A percentile compares a stretch with the other conserved stretches of the same genome.
phyloP scores from a whole-genome alignment of 2,329 filamentous ascomycete genomes.

The Orbilia quercus region DNA sequence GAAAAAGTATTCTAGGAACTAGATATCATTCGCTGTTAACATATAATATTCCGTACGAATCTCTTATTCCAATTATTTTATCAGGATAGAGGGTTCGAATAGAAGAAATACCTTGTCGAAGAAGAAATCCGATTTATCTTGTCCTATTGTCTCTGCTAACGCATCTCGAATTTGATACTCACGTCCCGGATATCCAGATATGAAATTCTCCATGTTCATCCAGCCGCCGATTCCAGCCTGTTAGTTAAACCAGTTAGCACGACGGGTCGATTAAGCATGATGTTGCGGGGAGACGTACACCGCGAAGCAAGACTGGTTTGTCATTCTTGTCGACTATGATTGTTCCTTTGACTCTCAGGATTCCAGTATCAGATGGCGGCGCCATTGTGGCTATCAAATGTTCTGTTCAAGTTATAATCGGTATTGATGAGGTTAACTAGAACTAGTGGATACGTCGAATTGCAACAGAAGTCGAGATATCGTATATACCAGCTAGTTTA shows the following conservation, averaged over 20 bases:
- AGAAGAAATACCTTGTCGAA: constrained; percentile 66
- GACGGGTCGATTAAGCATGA: too few species aligned
- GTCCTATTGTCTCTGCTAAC: constrained; percentile 68
- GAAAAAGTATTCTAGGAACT: constrained; percentile 70
- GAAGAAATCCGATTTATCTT: constrained; percentile 71
- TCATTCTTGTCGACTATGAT: constrained; percentile 66
- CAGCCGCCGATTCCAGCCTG: constrained; percentile 62
- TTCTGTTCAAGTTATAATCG: background rate
- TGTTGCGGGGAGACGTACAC: constrained; percentile 58
- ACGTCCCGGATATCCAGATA: constrained; percentile 72
- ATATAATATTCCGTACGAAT: background rate
- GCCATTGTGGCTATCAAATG: constrained; percentile 46
- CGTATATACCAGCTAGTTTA: too few species aligned
- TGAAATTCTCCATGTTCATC: constrained; percentile 71
- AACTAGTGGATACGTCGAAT: too few species aligned
- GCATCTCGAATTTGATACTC: constrained; percentile 70
- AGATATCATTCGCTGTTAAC: background rate
- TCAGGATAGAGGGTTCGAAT: background rate
- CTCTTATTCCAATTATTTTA: too few species aligned
- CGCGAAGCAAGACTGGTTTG: constrained; percentile 66
- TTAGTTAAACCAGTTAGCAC: too few species aligned
- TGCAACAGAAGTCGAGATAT: too few species aligned
- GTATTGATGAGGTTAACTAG: background rate
- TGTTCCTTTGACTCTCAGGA: constrained; percentile 64
- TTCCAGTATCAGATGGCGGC: constrained; percentile 60